These are phyloP conservation scores for Arachnomyces sp. DNA, from an alignment of 2,329 filamentous ascomycete genomes.

Conservation along the genomic window DNA sequence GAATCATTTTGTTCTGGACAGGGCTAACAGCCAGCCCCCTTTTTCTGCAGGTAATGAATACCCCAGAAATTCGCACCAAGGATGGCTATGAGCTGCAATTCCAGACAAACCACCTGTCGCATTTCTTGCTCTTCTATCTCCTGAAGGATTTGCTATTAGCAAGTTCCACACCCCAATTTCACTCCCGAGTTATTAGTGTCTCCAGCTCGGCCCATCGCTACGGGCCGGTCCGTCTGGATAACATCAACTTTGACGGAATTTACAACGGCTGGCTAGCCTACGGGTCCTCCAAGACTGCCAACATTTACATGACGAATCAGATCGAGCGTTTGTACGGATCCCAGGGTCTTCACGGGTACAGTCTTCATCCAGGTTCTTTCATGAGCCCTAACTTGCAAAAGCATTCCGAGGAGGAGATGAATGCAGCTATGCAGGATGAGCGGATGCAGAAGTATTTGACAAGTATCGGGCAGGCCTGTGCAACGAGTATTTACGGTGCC, in stretches of 20 bases:
- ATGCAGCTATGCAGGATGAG: constrained; percentile 25
- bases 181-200: constrained; percentile 42
- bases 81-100: constrained; percentile 32
- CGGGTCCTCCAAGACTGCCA: constrained; percentile 44
- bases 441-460: constrained; percentile 20
- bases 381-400: too few relatives aligned
- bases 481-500: constrained; percentile 32
- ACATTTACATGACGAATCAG: constrained; percentile 44
- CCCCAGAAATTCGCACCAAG: constrained; percentile 18
- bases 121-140: constrained; percentile 25
- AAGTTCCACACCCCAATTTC: constrained; percentile 26
- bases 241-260: constrained; percentile 32
- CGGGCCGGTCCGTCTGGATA: constrained; percentile 24
- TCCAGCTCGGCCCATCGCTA: constrained; percentile 37
- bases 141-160: constrained; percentile 12
- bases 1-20: constrained; percentile 4
- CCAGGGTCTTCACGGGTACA: constrained; percentile 36
- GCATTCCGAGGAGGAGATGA: too few relatives aligned
- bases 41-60: constrained; percentile 18
- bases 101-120: constrained; percentile 31
- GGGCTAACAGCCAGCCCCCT: too few relatives aligned
- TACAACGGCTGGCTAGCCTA: constrained; percentile 37
- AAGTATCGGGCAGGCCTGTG: constrained; percentile 29
- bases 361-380: constrained; percentile 12
- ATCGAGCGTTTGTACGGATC: constrained; percentile 43